A percentile compares a stretch with the other conserved stretches of the same genome.
These are phyloP conservation scores for Colletotrichum chrysophilum DNA, from an alignment of 2,329 filamentous ascomycete species.

Conservation along the genomic window DNA sequence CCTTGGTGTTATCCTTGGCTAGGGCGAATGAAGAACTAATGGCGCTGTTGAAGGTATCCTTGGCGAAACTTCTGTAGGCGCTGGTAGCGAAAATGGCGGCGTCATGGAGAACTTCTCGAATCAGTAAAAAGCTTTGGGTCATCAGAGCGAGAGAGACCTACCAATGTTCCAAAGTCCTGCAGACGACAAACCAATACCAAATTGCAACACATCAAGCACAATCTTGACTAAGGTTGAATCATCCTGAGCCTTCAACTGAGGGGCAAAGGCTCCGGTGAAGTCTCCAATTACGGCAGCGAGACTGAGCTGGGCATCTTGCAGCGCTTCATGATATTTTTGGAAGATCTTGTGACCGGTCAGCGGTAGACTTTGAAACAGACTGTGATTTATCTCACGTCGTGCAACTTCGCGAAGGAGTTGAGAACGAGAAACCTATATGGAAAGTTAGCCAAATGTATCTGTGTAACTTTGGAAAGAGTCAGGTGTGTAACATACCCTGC, in stretches of 20 bases:
- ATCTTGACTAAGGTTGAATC: not conserved
- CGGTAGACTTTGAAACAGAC: too few species aligned
- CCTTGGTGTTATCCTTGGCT: not conserved
- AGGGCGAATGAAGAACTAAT: not conserved
- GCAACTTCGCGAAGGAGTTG: not conserved
- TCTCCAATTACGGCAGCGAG: not conserved
- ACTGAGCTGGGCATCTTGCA: slow-evolving; percentile 3
- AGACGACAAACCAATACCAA: not conserved
- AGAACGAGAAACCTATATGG: not conserved
- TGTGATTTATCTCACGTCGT: not conserved
- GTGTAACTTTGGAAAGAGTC: too few species aligned
- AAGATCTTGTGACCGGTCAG: not conserved
- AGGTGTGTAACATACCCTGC: not conserved
- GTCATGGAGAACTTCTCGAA: not conserved
- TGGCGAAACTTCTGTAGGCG: not conserved
- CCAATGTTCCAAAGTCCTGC: slow-evolving; percentile 1
- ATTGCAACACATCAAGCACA: not conserved
- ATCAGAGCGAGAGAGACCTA: not conserved
- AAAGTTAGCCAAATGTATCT: not conserved
- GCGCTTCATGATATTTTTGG: not conserved
- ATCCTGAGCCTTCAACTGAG: not conserved
- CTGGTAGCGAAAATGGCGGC: not conserved
- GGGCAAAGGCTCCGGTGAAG: not conserved
- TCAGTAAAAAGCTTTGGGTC: not conserved
- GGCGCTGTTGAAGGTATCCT: not conserved